Evolutionary conservation across 1,284 basidiomycete genomes (phyloP).

Genomic region (Stereum hirsutum): DNA sequence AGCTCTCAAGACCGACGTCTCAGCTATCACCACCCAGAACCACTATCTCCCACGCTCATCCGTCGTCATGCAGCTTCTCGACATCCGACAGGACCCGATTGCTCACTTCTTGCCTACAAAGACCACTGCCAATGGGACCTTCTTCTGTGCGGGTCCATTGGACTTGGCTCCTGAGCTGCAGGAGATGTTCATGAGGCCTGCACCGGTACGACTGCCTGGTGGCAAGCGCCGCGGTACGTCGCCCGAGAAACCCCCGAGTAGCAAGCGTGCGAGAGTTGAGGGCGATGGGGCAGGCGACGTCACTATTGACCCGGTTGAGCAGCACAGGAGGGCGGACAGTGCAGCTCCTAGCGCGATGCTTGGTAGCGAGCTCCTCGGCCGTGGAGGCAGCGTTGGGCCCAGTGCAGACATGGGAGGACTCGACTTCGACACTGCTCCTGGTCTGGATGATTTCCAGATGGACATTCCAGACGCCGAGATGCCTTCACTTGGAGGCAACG

Average conservation of each 20-base stretch:
- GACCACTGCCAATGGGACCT: constrained; percentile 57
- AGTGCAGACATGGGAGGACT: constrained; percentile 13
- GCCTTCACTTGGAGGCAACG: constrained; percentile 21
- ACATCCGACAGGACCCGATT: constrained; percentile 80
- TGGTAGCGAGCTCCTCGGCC: constrained; percentile 41
- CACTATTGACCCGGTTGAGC: constrained; percentile 65
- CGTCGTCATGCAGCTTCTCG: constrained; percentile 71
- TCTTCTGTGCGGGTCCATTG: constrained; percentile 75
- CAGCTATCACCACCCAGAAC: constrained; percentile 69
- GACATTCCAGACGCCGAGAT: too few relatives aligned
- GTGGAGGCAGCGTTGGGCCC: constrained; percentile 39
- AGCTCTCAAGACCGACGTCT: constrained; percentile 55
- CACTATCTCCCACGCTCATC: constrained; percentile 79
- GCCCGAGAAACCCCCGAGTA: constrained; percentile 43
- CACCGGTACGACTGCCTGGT: constrained; percentile 30
- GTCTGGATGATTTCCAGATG: constrained; percentile 60
- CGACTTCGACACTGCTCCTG: constrained; percentile 39
- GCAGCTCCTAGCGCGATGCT: constrained; percentile 45
- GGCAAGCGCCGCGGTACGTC: constrained; percentile 43
- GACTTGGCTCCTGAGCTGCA: constrained; percentile 73
- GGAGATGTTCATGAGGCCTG: constrained; percentile 72
- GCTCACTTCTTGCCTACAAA: constrained; percentile 80
- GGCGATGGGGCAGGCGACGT: constrained; percentile 31
- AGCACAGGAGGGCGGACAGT: constrained; percentile 56
- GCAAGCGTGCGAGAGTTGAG: constrained; percentile 54